phyloP scores from a whole-genome alignment of 371 early-diverging fungal species.

The Thermomucor indicae-seudaticae region DNA sequence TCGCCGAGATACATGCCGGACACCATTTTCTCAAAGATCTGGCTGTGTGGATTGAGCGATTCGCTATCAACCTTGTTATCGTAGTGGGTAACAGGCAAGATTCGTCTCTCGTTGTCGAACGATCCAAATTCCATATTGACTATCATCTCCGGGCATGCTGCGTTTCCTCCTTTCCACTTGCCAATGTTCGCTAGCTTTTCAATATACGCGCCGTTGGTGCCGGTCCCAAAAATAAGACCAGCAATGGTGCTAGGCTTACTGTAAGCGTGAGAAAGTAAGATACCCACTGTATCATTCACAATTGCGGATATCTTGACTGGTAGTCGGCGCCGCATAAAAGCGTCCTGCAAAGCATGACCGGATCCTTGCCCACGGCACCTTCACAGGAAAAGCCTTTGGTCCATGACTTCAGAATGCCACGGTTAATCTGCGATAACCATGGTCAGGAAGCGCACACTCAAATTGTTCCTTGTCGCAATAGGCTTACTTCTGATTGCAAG shows the following conservation, averaged over 20 bases:
- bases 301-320: slow-evolving; percentile 74
- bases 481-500: slow-evolving; percentile 61
- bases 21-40: slow-evolving; percentile 93
- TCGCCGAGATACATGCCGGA: slow-evolving; percentile 96
- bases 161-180: slow-evolving; percentile 63
- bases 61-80: slow-evolving; percentile 84
- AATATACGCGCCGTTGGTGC: slow-evolving; percentile 89
- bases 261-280: slow-evolving; percentile 83
- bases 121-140: slow-evolving; percentile 93
- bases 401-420: slow-evolving; percentile 83
- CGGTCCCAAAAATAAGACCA: slow-evolving; percentile 90
- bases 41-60: slow-evolving; percentile 75
- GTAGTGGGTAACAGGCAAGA: slow-evolving; percentile 80
- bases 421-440: slow-evolving; percentile 43
- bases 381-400: slow-evolving; percentile 87
- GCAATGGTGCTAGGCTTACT: slow-evolving; percentile 69
- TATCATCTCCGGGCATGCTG: slow-evolving; percentile 69
- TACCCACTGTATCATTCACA: slow-evolving; percentile 93
- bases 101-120: slow-evolving; percentile 72
- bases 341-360: slow-evolving; percentile 84
- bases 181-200: slow-evolving; percentile 66
- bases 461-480: not conserved
- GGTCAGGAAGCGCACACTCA: not conserved
- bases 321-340: slow-evolving; percentile 70
- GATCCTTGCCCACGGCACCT: slow-evolving; percentile 85